phyloP scores from a whole-genome alignment of 1,139 yeast species.

The Torulaspora globosa region DNA sequence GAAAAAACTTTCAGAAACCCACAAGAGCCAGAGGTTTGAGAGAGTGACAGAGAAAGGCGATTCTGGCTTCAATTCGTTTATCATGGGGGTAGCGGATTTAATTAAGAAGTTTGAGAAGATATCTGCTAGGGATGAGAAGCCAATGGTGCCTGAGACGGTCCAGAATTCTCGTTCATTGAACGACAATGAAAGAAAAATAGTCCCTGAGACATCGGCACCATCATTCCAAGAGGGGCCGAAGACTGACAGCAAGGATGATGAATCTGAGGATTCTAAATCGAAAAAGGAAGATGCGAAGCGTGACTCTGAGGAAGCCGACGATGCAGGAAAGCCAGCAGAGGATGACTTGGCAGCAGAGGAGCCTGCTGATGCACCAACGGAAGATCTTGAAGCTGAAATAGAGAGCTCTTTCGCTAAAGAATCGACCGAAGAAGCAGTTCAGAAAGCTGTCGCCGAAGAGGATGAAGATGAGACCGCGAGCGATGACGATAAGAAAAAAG shows the following conservation, averaged over 20 bases:
- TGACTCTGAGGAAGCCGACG: background rate
- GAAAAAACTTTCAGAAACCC: conserved; percentile 3
- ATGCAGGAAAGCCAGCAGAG: background rate
- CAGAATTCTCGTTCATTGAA: background rate
- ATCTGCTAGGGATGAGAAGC: conserved; percentile 18
- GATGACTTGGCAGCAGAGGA: background rate
- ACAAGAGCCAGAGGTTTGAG: background rate
- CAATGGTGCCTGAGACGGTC: conserved; percentile 1
- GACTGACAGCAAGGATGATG: background rate
- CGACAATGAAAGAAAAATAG: background rate
- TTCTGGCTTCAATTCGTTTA: background rate
- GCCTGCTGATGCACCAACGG: background rate
- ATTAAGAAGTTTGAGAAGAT: conserved; percentile 37
- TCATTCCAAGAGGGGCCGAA: background rate
- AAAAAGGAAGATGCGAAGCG: background rate
- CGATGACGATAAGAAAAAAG: background rate
- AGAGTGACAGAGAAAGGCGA: background rate
- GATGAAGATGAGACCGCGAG: background rate
- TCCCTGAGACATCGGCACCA: background rate
- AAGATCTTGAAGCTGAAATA: background rate
- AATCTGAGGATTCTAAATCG: background rate
- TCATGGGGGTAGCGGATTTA: conserved; percentile 39
- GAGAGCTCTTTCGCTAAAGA: background rate
- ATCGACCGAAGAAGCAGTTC: background rate
- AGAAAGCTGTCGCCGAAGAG: background rate